Conservation (phyloP, 2,329 filamentous ascomycete species). For the Monosporascus sp. region DNA sequence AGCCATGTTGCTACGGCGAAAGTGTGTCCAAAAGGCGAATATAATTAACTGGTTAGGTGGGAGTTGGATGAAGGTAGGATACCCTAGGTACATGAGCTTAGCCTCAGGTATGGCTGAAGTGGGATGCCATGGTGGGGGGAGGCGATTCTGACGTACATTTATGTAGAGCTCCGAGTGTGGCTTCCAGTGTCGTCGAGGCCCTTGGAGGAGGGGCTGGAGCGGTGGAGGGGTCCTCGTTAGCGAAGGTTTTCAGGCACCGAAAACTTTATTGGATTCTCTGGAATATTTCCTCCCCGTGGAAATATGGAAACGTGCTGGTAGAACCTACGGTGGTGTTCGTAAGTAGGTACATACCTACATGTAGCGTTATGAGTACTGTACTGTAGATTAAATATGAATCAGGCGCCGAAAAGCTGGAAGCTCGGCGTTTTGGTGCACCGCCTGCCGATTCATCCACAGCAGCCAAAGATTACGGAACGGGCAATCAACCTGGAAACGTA, state of each 20-base stretch:
- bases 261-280: neutral
- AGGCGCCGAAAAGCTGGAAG: neutral
- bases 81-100: neutral
- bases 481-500: too few relatives aligned
- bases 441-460: neutral
- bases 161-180: neutral
- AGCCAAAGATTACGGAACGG: neutral
- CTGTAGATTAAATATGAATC: neutral
- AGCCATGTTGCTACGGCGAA: slow-evolving; percentile 50
- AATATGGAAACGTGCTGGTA: too few relatives aligned
- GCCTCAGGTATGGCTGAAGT: neutral
- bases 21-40: neutral
- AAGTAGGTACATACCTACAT: neutral
- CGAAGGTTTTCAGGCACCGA: neutral
- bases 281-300: too few relatives aligned
- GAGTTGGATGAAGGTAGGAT: neutral
- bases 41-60: neutral
- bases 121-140: neutral
- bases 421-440: neutral
- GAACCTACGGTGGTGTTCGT: neutral
- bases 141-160: neutral
- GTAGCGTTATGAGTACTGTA: too few relatives aligned
- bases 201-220: too few relatives aligned
- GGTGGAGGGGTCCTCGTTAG: too few relatives aligned
- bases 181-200: too few relatives aligned